A percentile compares a stretch with the other conserved stretches of the same genome.
Conservation (phyloP, 2,329 filamentous ascomycete genomes). For the Fusarium illudens region DNA sequence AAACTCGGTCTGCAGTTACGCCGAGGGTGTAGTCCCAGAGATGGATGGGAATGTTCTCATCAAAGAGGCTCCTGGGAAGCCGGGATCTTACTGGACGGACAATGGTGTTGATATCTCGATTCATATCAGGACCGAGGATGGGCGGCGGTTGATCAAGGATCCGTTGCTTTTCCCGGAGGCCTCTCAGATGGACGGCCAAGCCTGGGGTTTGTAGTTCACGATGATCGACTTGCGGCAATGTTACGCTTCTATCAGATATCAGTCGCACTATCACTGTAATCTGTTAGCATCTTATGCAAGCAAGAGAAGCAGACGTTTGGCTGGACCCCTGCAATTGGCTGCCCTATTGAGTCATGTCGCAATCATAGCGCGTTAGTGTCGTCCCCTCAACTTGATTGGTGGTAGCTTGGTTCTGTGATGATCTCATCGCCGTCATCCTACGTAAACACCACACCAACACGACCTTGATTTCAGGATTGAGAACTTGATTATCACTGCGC, state of each 20-base stretch:
- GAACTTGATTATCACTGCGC: background rate
- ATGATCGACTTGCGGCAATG: background rate
- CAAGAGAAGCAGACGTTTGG: background rate
- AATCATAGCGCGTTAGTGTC: conserved; percentile 33
- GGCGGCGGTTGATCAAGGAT: conserved; percentile 29
- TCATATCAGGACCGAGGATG: conserved; percentile 22
- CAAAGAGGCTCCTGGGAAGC: conserved; percentile 33
- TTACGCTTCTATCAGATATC: background rate
- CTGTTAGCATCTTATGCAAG: background rate
- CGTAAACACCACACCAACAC: conserved; percentile 1
- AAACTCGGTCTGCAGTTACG: conserved; percentile 20
- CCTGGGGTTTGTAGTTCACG: background rate
- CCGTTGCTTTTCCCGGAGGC: conserved; percentile 20
- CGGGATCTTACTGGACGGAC: conserved; percentile 27
- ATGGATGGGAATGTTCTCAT: conserved; percentile 37
- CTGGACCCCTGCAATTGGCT: background rate
- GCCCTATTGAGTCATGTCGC: conserved; percentile 18
- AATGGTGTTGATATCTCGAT: conserved; percentile 37
- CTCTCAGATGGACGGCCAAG: background rate
- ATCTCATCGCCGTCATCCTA: conserved; percentile 28
- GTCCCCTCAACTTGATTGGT: conserved; percentile 16
- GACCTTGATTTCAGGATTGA: conserved; percentile 18
- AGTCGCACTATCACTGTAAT: background rate
- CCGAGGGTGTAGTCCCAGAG: conserved; percentile 35
- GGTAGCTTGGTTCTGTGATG: conserved; percentile 20